Percentiles rank a stretch among this genome's conserved stretches.
These are phyloP conservation scores for Pichia sp. DNA, from an alignment of 1,139 yeast species.

Conservation along the genomic window DNA sequence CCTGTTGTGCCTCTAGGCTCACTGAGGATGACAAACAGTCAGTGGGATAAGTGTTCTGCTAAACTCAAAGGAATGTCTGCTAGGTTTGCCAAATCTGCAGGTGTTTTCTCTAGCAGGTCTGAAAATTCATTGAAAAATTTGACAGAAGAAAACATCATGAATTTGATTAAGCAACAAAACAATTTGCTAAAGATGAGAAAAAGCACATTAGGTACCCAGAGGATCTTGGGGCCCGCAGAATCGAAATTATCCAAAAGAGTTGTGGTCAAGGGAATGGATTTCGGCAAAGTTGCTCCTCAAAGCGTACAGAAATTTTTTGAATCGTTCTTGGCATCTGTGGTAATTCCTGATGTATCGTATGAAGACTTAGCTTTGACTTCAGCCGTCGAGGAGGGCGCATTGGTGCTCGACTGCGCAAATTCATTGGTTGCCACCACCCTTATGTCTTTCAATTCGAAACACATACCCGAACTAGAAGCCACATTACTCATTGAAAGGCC, in stretches of 20 bases:
- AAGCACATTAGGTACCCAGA: conserved; percentile 29
- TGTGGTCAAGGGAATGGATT: conserved; percentile 26
- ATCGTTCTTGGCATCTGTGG: conserved; percentile 25
- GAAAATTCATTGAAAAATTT: conserved; percentile 44
- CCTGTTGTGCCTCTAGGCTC: conserved; percentile 41
- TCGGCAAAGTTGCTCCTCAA: conserved; percentile 23
- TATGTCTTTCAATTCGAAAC: conserved; percentile 42
- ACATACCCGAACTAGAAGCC: conserved; percentile 36
- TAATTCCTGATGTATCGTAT: conserved; percentile 27
- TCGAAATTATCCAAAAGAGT: conserved; percentile 44
- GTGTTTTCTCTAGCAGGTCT: conserved; percentile 67
- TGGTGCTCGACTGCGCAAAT: conserved; percentile 49
- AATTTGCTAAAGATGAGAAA: neutral
- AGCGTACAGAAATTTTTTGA: conserved; percentile 24
- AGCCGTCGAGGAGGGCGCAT: conserved; percentile 31
- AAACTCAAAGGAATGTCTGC: conserved; percentile 78
- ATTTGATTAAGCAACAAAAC: conserved; percentile 7
- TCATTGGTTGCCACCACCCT: conserved; percentile 58
- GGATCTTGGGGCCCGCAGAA: conserved; percentile 48
- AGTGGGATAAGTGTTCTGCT: conserved; percentile 73
- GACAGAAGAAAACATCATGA: conserved; percentile 22
- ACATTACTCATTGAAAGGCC: conserved; percentile 49
- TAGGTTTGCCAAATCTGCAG: conserved; percentile 76
- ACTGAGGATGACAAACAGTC: conserved; percentile 37
- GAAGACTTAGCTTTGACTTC: conserved; percentile 24